Percentiles rank a stretch among this genome's conserved stretches.
Evolutionary conservation across 805 yeast species (phyloP).

Genomic region (Candida hungchunana): DNA sequence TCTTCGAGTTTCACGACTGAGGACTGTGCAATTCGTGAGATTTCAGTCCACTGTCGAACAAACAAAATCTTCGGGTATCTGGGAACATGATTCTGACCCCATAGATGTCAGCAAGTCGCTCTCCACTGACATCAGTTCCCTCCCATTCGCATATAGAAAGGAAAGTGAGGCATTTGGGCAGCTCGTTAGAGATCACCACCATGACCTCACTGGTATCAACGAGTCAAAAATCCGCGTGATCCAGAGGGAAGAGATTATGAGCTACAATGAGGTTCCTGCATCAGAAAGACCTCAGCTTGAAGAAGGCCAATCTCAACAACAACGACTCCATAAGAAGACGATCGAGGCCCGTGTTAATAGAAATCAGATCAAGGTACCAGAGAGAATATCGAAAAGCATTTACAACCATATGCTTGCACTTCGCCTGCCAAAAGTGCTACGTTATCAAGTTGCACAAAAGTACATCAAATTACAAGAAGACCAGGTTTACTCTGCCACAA

Average conservation of each 20-base stretch:
- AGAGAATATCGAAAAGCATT: slow-evolving; percentile 50
- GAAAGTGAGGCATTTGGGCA: slow-evolving; percentile 41
- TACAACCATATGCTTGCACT: slow-evolving; percentile 56
- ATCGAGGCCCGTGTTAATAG: slow-evolving; percentile 49
- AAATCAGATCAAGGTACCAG: slow-evolving; percentile 51
- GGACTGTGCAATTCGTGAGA: slow-evolving; percentile 3
- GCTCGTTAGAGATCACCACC: slow-evolving; percentile 34
- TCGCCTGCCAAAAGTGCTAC: slow-evolving; percentile 59
- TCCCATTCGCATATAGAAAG: slow-evolving; percentile 33
- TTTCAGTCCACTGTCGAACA: slow-evolving; percentile 5
- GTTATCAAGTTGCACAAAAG: slow-evolving; percentile 56
- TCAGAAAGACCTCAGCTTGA: background rate
- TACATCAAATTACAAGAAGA: slow-evolving; percentile 48
- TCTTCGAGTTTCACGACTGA: background rate
- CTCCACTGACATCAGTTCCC: slow-evolving; percentile 11
- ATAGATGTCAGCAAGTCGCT: slow-evolving; percentile 10
- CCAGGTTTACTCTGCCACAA: slow-evolving; percentile 49
- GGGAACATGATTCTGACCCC: slow-evolving; percentile 20
- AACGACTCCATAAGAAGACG: slow-evolving; percentile 54
- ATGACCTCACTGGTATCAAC: slow-evolving; percentile 31
- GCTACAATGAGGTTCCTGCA: slow-evolving; percentile 12
- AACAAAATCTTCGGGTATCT: slow-evolving; percentile 7
- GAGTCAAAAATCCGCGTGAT: slow-evolving; percentile 32
- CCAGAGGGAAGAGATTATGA: slow-evolving; percentile 29
- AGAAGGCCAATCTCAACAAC: background rate